Evolutionary conservation across 2,329 filamentous ascomycete genomes (phyloP), one percentile per base, ranked within the genome.

Genomic region (Tolypocladium tundrense): DNA sequence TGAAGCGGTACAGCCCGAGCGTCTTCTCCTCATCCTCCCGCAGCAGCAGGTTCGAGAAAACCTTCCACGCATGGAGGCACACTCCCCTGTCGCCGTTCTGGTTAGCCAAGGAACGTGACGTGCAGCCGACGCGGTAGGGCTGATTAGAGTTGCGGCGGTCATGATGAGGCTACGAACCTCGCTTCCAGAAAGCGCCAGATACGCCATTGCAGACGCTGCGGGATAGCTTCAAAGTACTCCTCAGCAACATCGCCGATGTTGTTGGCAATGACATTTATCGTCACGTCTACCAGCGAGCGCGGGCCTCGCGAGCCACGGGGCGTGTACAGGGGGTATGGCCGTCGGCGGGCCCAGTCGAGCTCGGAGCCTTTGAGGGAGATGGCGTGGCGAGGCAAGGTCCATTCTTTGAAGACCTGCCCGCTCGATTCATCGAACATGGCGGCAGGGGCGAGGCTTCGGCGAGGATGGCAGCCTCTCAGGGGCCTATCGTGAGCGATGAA

Each of bases 141-240:
- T 21, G 48, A 19, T 33, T 19, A 51, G 48, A 33, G 27, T n/a
- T 51, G 27, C 27, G 31, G 31, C 10, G 31, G 45, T 27, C 16
- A 16, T n/a, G 48, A 21, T n/a, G 35, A 16, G n/a, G 39, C n/a
- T 2, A 68, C 70, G 50, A 40, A 75, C 73, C 73, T 71, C 57
- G 72, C 69, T 56, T 74, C 70, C 3, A 76, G 63, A 53, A 74
- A 68, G n/a, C 67, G 66, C 73, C 74, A 77, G 19, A 77, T 63
- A 40, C 68, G 71, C 69, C 69, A 69, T 16, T 72, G 55, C 39
- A 75, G 59, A n/a, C 64, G 64, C 41, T 56, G 55, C 9, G 75
- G 73, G n/a, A 77, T 60, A 10, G 59, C 57, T 2, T 73, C 68
- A 1, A 77, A 63, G 56, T 73, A 63, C 19, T 69, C 63, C 24